Conservation (phyloP, 768 basidiomycete species). For the Clavaria fumosa region DNA sequence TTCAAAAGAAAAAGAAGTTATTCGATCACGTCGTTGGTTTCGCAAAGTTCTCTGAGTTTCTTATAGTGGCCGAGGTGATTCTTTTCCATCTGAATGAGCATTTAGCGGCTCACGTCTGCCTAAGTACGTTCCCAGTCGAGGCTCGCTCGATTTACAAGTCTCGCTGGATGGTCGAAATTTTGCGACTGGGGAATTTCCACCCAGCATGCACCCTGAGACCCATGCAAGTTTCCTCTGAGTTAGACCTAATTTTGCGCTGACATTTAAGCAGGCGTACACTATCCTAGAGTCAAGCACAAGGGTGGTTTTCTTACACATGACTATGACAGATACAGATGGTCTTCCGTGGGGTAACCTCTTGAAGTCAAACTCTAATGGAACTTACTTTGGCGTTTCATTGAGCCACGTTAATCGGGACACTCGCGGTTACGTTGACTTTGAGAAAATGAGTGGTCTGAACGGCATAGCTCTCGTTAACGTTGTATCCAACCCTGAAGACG, state of each 20-base stretch:
- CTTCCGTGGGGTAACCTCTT: slow-evolving; percentile 85
- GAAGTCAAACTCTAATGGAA: slow-evolving; percentile 97
- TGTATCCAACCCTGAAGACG: slow-evolving; percentile 69
- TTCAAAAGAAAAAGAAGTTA: slow-evolving; percentile 49
- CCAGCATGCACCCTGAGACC: slow-evolving; percentile 76
- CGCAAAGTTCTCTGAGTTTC: slow-evolving; percentile 91
- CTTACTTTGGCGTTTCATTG: slow-evolving; percentile 80
- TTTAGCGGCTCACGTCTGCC: too few relatives aligned
- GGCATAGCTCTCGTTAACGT: slow-evolving; percentile 91
- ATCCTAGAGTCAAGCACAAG: slow-evolving; percentile 89
- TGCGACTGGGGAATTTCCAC: slow-evolving; percentile 79
- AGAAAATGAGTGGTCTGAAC: slow-evolving; percentile 92
- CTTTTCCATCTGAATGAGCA: too few relatives aligned
- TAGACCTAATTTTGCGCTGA: too few relatives aligned
- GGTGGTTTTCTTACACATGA: slow-evolving; percentile 91
- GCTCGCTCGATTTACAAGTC: slow-evolving; percentile 71
- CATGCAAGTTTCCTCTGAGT: too few relatives aligned
- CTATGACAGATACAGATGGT: slow-evolving; percentile 60
- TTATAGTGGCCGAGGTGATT: slow-evolving; percentile 89
- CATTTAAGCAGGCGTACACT: too few relatives aligned
- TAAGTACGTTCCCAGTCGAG: slow-evolving; percentile 36
- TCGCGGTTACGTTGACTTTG: slow-evolving; percentile 86
- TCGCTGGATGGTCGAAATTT: slow-evolving; percentile 84
- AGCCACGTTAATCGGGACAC: slow-evolving; percentile 87
- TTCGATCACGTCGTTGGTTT: slow-evolving; percentile 89